phyloP scores from a whole-genome alignment of 2,329 filamentous ascomycete genomes.

The Aureobasidium vineae region DNA sequence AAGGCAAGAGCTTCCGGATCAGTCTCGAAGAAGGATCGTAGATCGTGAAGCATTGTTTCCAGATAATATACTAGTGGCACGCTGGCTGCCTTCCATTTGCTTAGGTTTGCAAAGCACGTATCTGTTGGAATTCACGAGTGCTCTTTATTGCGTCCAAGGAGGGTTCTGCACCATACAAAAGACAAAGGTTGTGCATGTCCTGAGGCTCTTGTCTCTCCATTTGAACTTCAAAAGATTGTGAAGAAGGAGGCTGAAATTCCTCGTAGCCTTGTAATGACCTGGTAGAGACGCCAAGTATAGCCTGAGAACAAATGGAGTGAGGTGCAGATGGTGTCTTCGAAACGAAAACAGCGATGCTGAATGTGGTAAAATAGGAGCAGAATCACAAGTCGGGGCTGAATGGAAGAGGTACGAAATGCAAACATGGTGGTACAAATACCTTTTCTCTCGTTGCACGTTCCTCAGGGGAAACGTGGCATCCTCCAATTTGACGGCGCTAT shows the following conservation, averaged over 20 bases:
- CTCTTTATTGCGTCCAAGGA: no score
- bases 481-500: conserved; percentile 60
- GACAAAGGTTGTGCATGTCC: not conserved
- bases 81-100: not conserved
- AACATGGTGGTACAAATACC: conserved; percentile 43
- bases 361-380: not conserved
- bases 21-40: not conserved
- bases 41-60: not conserved
- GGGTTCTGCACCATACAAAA: not conserved
- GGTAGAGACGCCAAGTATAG: not conserved
- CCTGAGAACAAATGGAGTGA: not conserved
- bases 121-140: not conserved
- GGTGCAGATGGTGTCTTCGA: not conserved
- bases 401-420: conserved; percentile 19
- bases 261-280: not conserved
- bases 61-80: not conserved
- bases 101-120: not conserved
- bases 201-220: not conserved
- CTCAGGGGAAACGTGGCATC: conserved; percentile 57
- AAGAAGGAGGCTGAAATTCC: not conserved
- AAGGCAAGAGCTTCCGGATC: not conserved
- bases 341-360: not conserved
- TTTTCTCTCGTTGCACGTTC: conserved; percentile 61
- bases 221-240: not conserved
- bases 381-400: conserved; percentile 26